Evolutionary conservation across 257 asterid genomes (phyloP).

Genomic region (Przewalskia tangutica): DNA sequence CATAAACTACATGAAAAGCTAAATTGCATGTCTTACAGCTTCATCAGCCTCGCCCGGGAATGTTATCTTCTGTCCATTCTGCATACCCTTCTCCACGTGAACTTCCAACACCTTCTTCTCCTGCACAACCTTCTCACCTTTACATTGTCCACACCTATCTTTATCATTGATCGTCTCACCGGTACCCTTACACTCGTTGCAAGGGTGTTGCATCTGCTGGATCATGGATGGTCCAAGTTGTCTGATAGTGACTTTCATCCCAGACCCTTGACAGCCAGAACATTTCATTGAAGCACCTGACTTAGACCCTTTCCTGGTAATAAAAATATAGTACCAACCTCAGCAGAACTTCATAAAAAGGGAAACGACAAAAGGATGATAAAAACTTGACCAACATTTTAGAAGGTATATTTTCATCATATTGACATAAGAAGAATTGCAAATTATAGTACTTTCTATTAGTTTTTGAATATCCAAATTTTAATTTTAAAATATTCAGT

Average conservation of each 20-base stretch:
- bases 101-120: slow-evolving; percentile 22
- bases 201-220: slow-evolving; percentile 21
- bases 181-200: slow-evolving; percentile 17
- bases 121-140: slow-evolving; percentile 18
- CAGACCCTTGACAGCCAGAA: slow-evolving; percentile 16
- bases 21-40: slow-evolving; percentile 3
- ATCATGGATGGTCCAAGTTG: slow-evolving; percentile 16
- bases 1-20: neutral
- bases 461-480: no score
- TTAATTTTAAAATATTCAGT: no score
- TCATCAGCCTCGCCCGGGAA: slow-evolving; percentile 21
- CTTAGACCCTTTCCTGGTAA: slow-evolving; percentile 13
- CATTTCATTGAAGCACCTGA: slow-evolving; percentile 18
- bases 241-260: slow-evolving; percentile 15
- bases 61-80: slow-evolving; percentile 15
- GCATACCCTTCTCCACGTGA: slow-evolving; percentile 16
- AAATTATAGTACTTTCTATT: no score
- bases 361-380: neutral
- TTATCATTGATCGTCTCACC: slow-evolving; percentile 15
- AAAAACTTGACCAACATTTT: neutral
- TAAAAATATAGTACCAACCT: neutral
- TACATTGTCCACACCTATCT: slow-evolving; percentile 16
- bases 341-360: neutral
- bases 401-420: no score
- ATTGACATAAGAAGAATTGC: no score